A percentile compares a stretch with the other conserved stretches of the same genome.
Evolutionary conservation across 2,329 filamentous ascomycete species (phyloP).

Genomic region (Alternaria novae-zelandiae): DNA sequence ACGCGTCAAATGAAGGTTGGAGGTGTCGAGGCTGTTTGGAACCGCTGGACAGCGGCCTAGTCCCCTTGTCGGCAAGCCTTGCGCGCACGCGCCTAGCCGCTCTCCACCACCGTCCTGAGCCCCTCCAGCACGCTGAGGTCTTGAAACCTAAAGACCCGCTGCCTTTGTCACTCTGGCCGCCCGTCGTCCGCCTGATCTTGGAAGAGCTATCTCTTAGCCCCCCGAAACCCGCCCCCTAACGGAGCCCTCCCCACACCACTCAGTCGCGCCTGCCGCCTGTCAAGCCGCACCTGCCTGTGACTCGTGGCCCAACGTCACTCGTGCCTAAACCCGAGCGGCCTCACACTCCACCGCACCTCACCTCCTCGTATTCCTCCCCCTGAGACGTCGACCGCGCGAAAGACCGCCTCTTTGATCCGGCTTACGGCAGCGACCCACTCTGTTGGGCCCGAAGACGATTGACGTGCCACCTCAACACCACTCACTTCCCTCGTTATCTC

Average conservation of each 20-base stretch:
- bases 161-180: slow-evolving; percentile 2
- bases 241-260: slow-evolving; percentile 13
- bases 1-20: slow-evolving; percentile 12
- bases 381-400: slow-evolving; percentile 7
- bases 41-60: slow-evolving; percentile 22
- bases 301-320: slow-evolving; percentile 40
- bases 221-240: slow-evolving; percentile 6
- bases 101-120: slow-evolving; percentile 27
- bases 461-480: slow-evolving; percentile 30
- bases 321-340: slow-evolving; percentile 21
- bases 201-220: slow-evolving; percentile 1
- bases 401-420: slow-evolving; percentile 37
- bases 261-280: slow-evolving; percentile 25
- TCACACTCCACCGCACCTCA: slow-evolving; percentile 2
- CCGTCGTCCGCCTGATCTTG: slow-evolving; percentile 5
- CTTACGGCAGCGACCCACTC: slow-evolving; percentile 38
- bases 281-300: slow-evolving; percentile 32
- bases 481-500: slow-evolving; percentile 21
- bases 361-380: not conserved
- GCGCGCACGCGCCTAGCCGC: slow-evolving; percentile 37
- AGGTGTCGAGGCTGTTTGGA: slow-evolving; percentile 16
- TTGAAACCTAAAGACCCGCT: slow-evolving; percentile 36
- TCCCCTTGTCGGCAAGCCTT: slow-evolving; percentile 38
- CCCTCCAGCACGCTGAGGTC: slow-evolving; percentile 29
- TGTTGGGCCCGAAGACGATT: slow-evolving; percentile 34